Evolutionary conservation across 106 monocot genomes (phyloP), one percentile per base, ranked within the genome.

Genomic region (Acanthochlamys bracteata): DNA sequence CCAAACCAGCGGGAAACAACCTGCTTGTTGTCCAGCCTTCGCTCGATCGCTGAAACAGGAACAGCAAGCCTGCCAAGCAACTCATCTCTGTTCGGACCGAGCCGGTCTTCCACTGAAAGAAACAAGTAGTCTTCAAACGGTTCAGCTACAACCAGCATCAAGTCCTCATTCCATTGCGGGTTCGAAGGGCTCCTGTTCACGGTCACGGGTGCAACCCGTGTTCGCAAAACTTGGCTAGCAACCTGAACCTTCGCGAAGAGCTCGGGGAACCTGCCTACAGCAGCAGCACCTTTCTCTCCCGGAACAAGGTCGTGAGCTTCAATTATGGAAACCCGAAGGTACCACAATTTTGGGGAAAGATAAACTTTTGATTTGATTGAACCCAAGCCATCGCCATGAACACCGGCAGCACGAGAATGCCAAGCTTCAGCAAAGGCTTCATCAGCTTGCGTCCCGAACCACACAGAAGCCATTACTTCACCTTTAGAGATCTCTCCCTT

Each of bases 381-480:
- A 15, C 65, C 63, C 4, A 86, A 55, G 1, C 68, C 76, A 24
- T 86, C 76, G 51, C 67, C 75, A 40, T 75, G 67, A 20, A 86
- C 76, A 2, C 75, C 80, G 53, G 79, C 75, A 0, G 85, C 73
- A 20, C 79, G 71, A 1, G 90, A 83, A 39, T 90, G 90, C 85
- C 90, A 90, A 4, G 85, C 82, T 41, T 90, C 86, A 4, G 86
- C 49, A 66, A 92, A 92, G 12, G 81, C 66, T 68, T 92, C 91
- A 64, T 92, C 91, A 23, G 86, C 91, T 56, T 92, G 91, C 7
- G 91, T 86, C 1, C 91, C 86, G 51, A 81, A 78, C 91, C 91
- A 92, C 43, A 84, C 78, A 4, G 91, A 75, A 24, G 77, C 61
- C 91, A 92, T 92, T 4, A 86, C 19, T 55, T 91, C 90, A 11